Evolutionary conservation across 2,329 filamentous ascomycete genomes (phyloP).

Genomic region (Rutstroemia sp.): DNA sequence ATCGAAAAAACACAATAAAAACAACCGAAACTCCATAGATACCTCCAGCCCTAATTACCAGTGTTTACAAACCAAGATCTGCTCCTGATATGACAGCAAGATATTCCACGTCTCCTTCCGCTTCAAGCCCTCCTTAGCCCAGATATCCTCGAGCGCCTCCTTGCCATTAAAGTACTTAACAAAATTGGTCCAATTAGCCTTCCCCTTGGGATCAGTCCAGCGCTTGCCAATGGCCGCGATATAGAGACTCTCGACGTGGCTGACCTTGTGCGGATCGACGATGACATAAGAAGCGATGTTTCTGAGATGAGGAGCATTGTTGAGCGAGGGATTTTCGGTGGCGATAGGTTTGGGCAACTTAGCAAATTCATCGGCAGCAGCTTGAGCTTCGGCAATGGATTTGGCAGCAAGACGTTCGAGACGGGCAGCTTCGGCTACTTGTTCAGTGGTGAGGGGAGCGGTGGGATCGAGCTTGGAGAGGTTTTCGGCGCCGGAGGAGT

Average conservation of each 20-base stretch:
- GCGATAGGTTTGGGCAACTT: constrained; percentile 34
- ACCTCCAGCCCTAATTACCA: constrained; percentile 42
- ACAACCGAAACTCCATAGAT: no score
- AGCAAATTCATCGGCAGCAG: constrained; percentile 25
- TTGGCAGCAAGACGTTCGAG: constrained; percentile 51
- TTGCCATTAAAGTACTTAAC: constrained; percentile 81
- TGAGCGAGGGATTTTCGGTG: constrained; percentile 49
- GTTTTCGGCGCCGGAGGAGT: not conserved
- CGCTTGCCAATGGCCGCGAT: constrained; percentile 51
- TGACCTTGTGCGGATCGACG: constrained; percentile 70
- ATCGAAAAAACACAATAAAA: no score
- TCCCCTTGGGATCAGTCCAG: constrained; percentile 42
- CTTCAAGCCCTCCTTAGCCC: constrained; percentile 79
- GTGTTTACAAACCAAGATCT: constrained; percentile 59
- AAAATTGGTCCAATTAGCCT: constrained; percentile 64
- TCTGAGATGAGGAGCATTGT: constrained; percentile 49
- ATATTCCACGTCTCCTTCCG: constrained; percentile 70
- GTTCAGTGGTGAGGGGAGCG: constrained; percentile 41
- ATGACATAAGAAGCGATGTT: constrained; percentile 60
- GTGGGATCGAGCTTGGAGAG: constrained; percentile 18
- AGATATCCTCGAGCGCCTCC: constrained; percentile 78
- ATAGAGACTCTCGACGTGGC: constrained; percentile 69
- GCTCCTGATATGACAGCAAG: constrained; percentile 57
- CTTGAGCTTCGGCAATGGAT: constrained; percentile 44
- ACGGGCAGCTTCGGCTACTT: constrained; percentile 54